Conservation (phyloP, 1,284 basidiomycete species). For the Heterobasidion occidentale region DNA sequence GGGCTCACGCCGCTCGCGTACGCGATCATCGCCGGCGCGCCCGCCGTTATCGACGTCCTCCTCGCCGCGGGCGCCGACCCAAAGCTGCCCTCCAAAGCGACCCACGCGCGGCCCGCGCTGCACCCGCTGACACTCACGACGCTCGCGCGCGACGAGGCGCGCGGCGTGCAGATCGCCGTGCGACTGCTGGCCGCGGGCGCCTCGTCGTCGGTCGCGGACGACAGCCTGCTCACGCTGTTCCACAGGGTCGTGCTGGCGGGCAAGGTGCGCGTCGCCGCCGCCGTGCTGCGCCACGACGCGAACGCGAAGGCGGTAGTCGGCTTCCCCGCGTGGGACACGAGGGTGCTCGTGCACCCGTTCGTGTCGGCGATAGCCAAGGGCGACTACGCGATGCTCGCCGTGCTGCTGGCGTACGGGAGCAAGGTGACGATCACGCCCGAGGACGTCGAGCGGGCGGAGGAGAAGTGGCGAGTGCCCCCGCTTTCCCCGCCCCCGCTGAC, state of each 20-base stretch:
- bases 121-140: constrained; percentile 43
- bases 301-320: constrained; percentile 38
- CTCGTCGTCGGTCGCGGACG: constrained; percentile 39
- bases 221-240: constrained; percentile 37
- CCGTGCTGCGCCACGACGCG: constrained; percentile 39
- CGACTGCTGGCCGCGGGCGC: constrained; percentile 40
- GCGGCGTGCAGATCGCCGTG: constrained; percentile 33
- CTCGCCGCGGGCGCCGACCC: constrained; percentile 28
- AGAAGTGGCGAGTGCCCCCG: constrained; percentile 17
- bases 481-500: background rate
- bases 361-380: constrained; percentile 25
- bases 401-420: constrained; percentile 33
- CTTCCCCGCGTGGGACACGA: constrained; percentile 26
- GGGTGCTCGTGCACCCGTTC: constrained; percentile 25
- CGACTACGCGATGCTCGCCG: constrained; percentile 29
- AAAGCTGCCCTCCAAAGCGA: constrained; percentile 17
- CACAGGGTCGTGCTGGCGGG: constrained; percentile 32
- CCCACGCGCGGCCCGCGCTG: constrained; percentile 17
- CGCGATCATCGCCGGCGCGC: constrained; percentile 39
- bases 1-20: constrained; percentile 43
- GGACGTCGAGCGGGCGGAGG: background rate
- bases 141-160: constrained; percentile 35
- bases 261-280: constrained; percentile 33
- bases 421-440: constrained; percentile 25
- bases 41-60: constrained; percentile 35